These are phyloP conservation scores for Dioscorea cayenensis DNA, from an alignment of 116 monocot genomes.

Conservation along the genomic window DNA sequence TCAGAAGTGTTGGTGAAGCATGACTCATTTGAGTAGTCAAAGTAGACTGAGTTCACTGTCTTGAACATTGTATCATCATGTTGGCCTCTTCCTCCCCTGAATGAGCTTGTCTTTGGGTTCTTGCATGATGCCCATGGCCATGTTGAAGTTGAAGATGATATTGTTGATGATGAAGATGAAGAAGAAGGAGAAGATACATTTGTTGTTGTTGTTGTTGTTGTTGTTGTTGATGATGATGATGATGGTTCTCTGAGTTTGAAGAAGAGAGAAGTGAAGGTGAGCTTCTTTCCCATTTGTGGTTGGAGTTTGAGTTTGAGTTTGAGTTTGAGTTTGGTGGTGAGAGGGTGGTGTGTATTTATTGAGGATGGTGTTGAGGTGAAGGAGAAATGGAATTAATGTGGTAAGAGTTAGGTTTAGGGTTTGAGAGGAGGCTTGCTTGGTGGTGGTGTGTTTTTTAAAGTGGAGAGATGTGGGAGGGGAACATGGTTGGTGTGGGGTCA, in stretches of 20 bases:
- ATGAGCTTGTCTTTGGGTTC: slow-evolving; percentile 38
- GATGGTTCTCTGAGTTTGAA: slow-evolving; percentile 3
- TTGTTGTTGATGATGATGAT: too few relatives aligned
- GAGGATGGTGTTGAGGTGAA: slow-evolving; percentile 1
- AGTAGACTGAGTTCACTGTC: slow-evolving; percentile 48
- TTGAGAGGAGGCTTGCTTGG: background rate
- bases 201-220: too few relatives aligned
- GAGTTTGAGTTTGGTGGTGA: background rate
- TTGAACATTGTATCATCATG: slow-evolving; percentile 15
- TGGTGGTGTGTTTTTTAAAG: slow-evolving; percentile 5
- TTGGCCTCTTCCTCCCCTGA: slow-evolving; percentile 11
- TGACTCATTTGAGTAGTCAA: slow-evolving; percentile 16
- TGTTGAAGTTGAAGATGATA: slow-evolving; percentile 3
- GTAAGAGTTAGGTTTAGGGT: slow-evolving; percentile 10
- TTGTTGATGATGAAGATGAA: background rate
- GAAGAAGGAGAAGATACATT: background rate
- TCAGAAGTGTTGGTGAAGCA: slow-evolving; percentile 12
- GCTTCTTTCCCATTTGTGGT: slow-evolving; percentile 18
- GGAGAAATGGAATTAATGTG: slow-evolving; percentile 7
- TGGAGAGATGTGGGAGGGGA: slow-evolving; percentile 1
- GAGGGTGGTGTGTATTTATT: background rate
- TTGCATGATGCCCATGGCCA: slow-evolving; percentile 33
- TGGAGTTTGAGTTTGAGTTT: too few relatives aligned
- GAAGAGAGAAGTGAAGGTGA: slow-evolving; percentile 22
- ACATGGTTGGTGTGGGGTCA: slow-evolving; percentile 11